Percentiles rank a stretch among this genome's conserved stretches.
Conservation (phyloP, 2,329 filamentous ascomycete species). For the Lasiodiplodia theobromae region DNA sequence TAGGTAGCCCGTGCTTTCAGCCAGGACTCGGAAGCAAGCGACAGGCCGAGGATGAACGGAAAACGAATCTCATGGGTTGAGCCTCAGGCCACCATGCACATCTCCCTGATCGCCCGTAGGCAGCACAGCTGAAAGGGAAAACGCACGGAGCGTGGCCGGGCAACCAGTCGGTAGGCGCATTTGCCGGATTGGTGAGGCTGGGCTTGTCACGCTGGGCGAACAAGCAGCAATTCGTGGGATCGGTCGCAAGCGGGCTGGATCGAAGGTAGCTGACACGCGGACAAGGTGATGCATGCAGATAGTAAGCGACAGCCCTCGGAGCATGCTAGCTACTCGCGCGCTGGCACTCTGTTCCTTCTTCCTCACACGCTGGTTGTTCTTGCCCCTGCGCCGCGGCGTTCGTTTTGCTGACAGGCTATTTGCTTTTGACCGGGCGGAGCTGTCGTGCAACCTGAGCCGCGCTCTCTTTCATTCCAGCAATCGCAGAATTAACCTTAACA, state of each 20-base stretch:
- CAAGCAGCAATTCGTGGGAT: conserved; percentile 1
- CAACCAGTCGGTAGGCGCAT: conserved; percentile 22
- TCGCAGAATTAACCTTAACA: neutral
- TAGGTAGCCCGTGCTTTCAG: neutral
- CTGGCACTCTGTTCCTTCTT: neutral
- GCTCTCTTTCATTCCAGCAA: neutral
- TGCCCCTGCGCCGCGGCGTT: neutral
- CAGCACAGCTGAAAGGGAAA: neutral
- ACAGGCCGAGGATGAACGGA: conserved; percentile 11
- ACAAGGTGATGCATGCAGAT: conserved; percentile 15
- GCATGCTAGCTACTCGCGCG: neutral
- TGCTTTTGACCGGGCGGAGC: neutral
- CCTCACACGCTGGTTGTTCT: neutral
- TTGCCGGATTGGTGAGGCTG: conserved; percentile 1
- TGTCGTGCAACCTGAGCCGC: neutral
- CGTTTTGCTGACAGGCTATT: neutral
- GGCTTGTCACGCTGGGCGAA: neutral
- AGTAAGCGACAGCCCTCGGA: conserved; percentile 20
- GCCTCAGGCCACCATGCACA: conserved; percentile 18
- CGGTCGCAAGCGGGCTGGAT: conserved; percentile 9
- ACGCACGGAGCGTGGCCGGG: conserved; percentile 7
- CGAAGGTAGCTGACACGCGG: conserved; percentile 18
- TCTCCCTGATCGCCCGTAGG: neutral
- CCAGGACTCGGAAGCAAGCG: conserved; percentile 6
- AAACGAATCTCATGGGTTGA: conserved; percentile 4